Conservation (phyloP, 2,329 filamentous ascomycete species). For the Arthrobotrys megalospora region DNA sequence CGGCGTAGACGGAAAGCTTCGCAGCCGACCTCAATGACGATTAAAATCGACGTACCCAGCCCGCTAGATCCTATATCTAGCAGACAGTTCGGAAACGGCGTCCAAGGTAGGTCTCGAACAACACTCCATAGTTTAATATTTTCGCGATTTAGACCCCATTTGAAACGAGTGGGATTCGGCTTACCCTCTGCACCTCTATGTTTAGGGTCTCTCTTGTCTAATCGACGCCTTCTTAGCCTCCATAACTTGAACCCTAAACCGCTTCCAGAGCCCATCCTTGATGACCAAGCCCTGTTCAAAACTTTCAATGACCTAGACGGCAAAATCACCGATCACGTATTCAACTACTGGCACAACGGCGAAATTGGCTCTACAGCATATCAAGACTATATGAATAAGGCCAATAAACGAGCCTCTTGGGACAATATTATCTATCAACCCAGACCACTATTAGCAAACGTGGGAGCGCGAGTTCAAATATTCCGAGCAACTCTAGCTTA, state of each 20-base stretch:
- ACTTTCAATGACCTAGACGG: constrained; percentile 36
- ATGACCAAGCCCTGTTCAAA: constrained; percentile 30
- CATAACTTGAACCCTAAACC: neutral
- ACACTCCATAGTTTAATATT: too few species aligned
- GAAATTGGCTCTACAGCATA: constrained; percentile 32
- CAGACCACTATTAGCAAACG: constrained; percentile 24
- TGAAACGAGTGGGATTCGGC: too few species aligned
- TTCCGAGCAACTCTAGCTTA: constrained; percentile 45
- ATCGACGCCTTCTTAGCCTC: neutral
- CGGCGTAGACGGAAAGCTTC: too few species aligned
- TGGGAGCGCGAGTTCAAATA: constrained; percentile 30
- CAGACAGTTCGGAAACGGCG: too few species aligned
- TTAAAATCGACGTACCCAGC: too few species aligned
- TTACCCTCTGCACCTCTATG: too few species aligned
- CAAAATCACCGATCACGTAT: constrained; percentile 37
- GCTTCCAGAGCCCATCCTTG: constrained; percentile 12
- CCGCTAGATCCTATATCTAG: too few species aligned
- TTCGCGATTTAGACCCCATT: too few species aligned
- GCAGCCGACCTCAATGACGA: too few species aligned
- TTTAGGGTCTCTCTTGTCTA: too few species aligned
- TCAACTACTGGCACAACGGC: constrained; percentile 39
- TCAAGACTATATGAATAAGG: constrained; percentile 34
- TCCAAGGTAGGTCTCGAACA: too few species aligned
- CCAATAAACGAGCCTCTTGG: constrained; percentile 13
- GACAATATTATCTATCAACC: constrained; percentile 19